phyloP scores from a whole-genome alignment of 768 basidiomycete species.

The Naganishia kalamii region DNA sequence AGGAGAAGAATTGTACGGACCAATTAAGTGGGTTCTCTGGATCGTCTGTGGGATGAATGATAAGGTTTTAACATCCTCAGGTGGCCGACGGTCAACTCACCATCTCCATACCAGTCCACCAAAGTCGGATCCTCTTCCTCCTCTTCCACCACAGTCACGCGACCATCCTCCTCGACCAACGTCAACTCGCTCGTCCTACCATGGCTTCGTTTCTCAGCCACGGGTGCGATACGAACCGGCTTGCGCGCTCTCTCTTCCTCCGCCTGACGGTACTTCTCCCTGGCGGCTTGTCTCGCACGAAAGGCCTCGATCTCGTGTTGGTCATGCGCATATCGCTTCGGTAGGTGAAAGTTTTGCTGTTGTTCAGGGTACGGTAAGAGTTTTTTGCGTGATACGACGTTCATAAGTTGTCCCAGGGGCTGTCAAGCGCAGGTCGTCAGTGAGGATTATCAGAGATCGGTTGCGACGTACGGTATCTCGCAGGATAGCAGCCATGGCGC shows the following conservation, averaged over 20 bases:
- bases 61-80: background rate
- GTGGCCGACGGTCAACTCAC: background rate
- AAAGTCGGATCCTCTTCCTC: constrained; percentile 24
- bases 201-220: background rate
- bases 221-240: constrained; percentile 14
- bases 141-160: constrained; percentile 2
- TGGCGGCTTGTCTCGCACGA: background rate
- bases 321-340: constrained; percentile 22
- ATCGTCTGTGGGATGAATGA: constrained; percentile 27
- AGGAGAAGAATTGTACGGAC: too few species aligned
- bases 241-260: constrained; percentile 1
- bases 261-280: background rate
- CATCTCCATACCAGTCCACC: constrained; percentile 34
- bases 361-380: constrained; percentile 29
- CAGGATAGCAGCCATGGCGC: background rate
- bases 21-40: constrained; percentile 38
- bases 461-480: background rate
- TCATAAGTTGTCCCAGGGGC: constrained; percentile 23
- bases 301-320: background rate
- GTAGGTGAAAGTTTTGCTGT: constrained; percentile 24
- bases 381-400: constrained; percentile 11
- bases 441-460: background rate
- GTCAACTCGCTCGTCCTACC: background rate
- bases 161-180: background rate
- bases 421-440: background rate